phyloP scores from a whole-genome alignment of 805 yeast genomes.

The Lipomyces starkeyi region DNA sequence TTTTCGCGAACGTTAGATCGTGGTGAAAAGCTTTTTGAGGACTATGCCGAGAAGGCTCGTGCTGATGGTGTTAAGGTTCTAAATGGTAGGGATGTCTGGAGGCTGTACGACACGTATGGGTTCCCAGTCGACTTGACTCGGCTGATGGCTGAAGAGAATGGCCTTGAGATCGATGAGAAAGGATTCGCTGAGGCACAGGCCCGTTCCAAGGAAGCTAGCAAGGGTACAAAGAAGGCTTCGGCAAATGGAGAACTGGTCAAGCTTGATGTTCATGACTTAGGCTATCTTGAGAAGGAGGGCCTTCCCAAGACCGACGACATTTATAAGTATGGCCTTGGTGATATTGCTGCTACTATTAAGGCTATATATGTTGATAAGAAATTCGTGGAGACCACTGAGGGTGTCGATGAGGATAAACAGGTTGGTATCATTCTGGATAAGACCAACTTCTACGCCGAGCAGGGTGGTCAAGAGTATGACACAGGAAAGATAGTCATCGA shows the following conservation, averaged over 20 bases:
- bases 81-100: slow-evolving; percentile 96
- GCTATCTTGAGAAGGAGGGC: slow-evolving; percentile 62
- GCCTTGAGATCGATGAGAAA: slow-evolving; percentile 86
- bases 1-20: slow-evolving; percentile 95
- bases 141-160: slow-evolving; percentile 98
- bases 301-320: slow-evolving; percentile 85
- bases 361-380: slow-evolving; percentile 66
- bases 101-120: slow-evolving; percentile 97
- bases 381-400: slow-evolving; percentile 58
- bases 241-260: slow-evolving; percentile 66
- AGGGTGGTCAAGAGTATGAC: slow-evolving; percentile 98
- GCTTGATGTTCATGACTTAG: slow-evolving; percentile 89
- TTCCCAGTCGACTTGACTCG: slow-evolving; percentile 98
- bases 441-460: slow-evolving; percentile 97
- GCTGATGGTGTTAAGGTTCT: slow-evolving; percentile 75
- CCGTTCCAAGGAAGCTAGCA: slow-evolving; percentile 92
- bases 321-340: slow-evolving; percentile 72
- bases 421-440: slow-evolving; percentile 83
- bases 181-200: slow-evolving; percentile 91
- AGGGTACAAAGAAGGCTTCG: slow-evolving; percentile 73
- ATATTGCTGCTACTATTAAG: slow-evolving; percentile 69
- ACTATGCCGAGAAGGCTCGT: slow-evolving; percentile 83
- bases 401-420: slow-evolving; percentile 56
- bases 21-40: slow-evolving; percentile 96
- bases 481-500: slow-evolving; percentile 92